Percentiles rank a stretch among this genome's conserved stretches.
Conservation (phyloP, 2,329 filamentous ascomycete genomes). For the Aureobasidium sp. region DNA sequence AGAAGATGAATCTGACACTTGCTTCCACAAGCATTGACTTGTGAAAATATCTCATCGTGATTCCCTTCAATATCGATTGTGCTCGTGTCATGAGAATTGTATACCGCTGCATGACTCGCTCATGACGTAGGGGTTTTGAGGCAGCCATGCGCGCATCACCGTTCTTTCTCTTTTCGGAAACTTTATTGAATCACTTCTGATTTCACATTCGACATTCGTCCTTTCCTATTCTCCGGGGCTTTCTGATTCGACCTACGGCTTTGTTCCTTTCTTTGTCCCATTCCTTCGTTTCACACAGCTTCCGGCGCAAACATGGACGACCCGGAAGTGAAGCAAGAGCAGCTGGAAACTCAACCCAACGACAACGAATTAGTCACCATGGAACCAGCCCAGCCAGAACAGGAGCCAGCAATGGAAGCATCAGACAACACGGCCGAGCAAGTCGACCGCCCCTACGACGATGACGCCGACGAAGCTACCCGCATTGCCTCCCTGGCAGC, state of each 20-base stretch:
- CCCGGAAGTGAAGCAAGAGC: background rate
- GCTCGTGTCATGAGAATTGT: background rate
- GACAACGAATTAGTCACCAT: background rate
- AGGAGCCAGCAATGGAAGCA: background rate
- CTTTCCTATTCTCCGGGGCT: background rate
- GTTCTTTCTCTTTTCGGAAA: slow-evolving; percentile 4
- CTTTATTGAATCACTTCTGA: background rate
- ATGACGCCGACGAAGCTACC: slow-evolving; percentile 35
- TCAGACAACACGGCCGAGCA: background rate
- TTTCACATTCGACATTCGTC: background rate
- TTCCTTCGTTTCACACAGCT: background rate
- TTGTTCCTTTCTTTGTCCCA: background rate
- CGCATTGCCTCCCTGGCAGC: slow-evolving; percentile 32
- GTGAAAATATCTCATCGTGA: background rate
- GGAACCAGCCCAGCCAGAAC: background rate
- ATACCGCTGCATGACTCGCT: slow-evolving; percentile 11
- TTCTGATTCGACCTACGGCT: background rate
- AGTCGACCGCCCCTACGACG: slow-evolving; percentile 17
- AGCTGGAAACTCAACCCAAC: background rate
- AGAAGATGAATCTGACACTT: background rate
- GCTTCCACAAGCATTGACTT: background rate
- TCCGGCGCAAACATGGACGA: slow-evolving; percentile 12
- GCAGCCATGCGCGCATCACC: slow-evolving; percentile 9
- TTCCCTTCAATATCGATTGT: background rate
- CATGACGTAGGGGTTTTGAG: background rate